A percentile compares a stretch with the other conserved stretches of the same genome.
phyloP scores from a whole-genome alignment of 2,329 filamentous ascomycete genomes.

The Colletotrichum caudatum region DNA sequence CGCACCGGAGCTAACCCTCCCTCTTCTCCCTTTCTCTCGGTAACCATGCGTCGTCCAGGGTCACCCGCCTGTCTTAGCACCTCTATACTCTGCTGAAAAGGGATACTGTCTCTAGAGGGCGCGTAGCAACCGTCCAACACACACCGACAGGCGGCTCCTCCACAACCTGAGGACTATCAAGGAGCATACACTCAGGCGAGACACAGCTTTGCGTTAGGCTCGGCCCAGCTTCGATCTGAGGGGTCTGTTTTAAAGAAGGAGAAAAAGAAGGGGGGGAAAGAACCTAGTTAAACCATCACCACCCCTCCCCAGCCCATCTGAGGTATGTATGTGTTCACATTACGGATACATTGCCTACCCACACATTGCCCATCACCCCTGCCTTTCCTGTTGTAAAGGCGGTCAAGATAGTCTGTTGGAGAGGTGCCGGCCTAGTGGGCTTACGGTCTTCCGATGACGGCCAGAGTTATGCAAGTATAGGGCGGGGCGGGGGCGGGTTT shows the following conservation, averaged over 20 bases:
- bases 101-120: neutral
- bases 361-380: neutral
- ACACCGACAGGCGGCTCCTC: neutral
- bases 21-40: neutral
- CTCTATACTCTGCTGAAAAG: neutral
- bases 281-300: neutral
- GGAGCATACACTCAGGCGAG: neutral
- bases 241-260: neutral
- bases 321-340: neutral
- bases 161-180: neutral
- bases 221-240: neutral
- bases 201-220: neutral
- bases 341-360: neutral
- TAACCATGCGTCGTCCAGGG: neutral
- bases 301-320: neutral
- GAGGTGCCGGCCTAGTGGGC: neutral
- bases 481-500: neutral
- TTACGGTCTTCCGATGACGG: neutral
- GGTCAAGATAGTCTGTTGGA: neutral
- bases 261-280: no score
- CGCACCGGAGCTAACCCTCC: neutral
- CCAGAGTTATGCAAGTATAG: neutral
- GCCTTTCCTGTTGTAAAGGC: neutral
- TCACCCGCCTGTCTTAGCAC: neutral
- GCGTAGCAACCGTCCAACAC: neutral